Base-by-base conservation (phyloP, 1,284 basidiomycete species). In the Boletus subluridellus region DNA sequence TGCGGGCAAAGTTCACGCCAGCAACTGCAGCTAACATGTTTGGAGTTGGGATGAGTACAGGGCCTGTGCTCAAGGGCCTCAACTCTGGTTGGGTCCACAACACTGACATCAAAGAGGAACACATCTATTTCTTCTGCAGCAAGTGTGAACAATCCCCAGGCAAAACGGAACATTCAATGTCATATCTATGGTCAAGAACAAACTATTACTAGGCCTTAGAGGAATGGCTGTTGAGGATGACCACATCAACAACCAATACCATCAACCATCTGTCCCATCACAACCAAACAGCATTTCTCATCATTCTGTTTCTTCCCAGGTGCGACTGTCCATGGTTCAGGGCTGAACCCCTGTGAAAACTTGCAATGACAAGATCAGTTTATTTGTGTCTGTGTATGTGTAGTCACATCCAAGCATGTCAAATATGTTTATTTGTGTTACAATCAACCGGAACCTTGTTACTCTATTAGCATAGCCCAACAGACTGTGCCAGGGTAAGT, bases 181-280 rank as follows among this genome's bases (percentile, higher is more conserved):
- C 15, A 68, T 80, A 14, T 72, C 79, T 44, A 66, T 76, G 32
- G 77, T 77, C 17, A 81, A 82, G 53, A 80, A 79, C 51, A 85
- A 87, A 37, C 73, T 86, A 35, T 75, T 83, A 21, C 68, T 80
- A 41, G 79, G 81, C 1, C 74, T 89, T 54, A 82, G 86, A 58
- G 84, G 85, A 10, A 87, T 90, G 82, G 79, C 76, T n/a, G 82
- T 86, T 46, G 87, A 87, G 64, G 87, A 89, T 45, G 84, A 87
- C 57, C 77, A 77, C 58, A 57, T 63, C 59, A 66, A 63, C 26
- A 61, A 49, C 46, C 74, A 74, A 57, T 75, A 73, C 53, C 66
- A 68, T 52, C 70, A 70, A 52, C 66, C 64, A 49, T 52, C 63
- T 44, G 48, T 61, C 44, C 57, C 63, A 53, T 62, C 56, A 49